Percentiles rank a stretch among this genome's conserved stretches.
phyloP scores from a whole-genome alignment of 1,139 yeast genomes.

The Yamadazyma aaseri region DNA sequence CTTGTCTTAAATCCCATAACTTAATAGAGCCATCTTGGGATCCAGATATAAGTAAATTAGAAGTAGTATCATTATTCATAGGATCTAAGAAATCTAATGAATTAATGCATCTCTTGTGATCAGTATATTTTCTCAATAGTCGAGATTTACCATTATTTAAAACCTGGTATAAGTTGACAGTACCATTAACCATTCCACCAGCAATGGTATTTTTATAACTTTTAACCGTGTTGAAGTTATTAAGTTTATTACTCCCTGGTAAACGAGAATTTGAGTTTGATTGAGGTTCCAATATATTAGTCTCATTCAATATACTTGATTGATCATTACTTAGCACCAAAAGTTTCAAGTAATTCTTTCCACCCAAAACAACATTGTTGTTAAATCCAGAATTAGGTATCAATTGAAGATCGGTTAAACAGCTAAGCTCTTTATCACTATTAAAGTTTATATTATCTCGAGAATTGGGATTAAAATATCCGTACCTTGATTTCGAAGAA shows the following conservation, averaged over 20 bases:
- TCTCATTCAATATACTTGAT: conserved; percentile 35
- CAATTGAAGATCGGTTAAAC: conserved; percentile 26
- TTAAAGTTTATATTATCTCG: conserved; percentile 20
- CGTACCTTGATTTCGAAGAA: conserved; percentile 16
- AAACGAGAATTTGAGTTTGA: conserved; percentile 39
- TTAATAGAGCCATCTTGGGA: conserved; percentile 89
- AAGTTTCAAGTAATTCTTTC: conserved; percentile 55
- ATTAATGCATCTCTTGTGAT: conserved; percentile 80
- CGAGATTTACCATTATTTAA: conserved; percentile 38
- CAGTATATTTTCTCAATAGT: conserved; percentile 50
- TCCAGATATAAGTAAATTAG: conserved; percentile 70
- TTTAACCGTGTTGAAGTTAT: conserved; percentile 43
- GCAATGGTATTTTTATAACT: conserved; percentile 36
- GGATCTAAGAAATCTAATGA: conserved; percentile 60
- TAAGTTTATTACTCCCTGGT: conserved; percentile 33
- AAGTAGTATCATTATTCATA: conserved; percentile 23
- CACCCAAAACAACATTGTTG: conserved; percentile 55
- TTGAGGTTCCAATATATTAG: conserved; percentile 45
- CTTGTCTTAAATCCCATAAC: conserved; percentile 79
- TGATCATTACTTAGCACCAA: conserved; percentile 44
- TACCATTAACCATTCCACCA: conserved; percentile 44
- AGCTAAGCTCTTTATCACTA: conserved; percentile 29
- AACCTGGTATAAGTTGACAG: conserved; percentile 33
- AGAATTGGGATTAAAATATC: conserved; percentile 5
- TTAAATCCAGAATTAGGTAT: conserved; percentile 15